Conservation (phyloP, 1,139 yeast species). For the Lodderomyces orthopsilosis region DNA sequence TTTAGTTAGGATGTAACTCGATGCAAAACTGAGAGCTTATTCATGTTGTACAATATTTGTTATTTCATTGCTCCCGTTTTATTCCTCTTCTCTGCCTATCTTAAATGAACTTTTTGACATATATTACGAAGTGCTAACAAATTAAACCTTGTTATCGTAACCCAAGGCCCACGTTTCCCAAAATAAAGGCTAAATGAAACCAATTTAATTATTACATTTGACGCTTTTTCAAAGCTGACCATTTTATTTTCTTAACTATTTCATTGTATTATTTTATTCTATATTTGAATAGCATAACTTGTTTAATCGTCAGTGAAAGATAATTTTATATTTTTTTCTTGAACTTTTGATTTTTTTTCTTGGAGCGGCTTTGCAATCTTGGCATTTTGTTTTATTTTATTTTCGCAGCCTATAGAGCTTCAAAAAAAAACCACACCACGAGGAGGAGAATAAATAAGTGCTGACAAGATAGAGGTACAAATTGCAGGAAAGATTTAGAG, state of each 20-base stretch:
- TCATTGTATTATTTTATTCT: background rate
- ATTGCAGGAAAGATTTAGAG: too few species aligned
- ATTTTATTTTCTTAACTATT: constrained; percentile 1
- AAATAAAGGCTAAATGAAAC: background rate
- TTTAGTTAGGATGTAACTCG: too few species aligned
- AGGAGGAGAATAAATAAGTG: constrained; percentile 1
- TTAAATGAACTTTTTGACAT: background rate
- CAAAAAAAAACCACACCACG: constrained; percentile 1
- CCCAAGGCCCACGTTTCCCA: background rate
- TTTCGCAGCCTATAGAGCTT: constrained; percentile 4
- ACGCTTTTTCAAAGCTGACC: background rate
- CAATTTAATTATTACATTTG: background rate
- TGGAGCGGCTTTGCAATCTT: constrained; percentile 3
- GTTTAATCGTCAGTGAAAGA: background rate
- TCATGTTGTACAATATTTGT: too few species aligned
- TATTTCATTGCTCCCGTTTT: too few species aligned
- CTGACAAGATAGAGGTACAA: too few species aligned
- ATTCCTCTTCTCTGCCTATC: background rate
- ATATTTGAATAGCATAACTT: background rate
- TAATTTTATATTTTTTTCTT: background rate
- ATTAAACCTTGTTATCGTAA: too few species aligned
- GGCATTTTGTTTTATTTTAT: constrained; percentile 3
- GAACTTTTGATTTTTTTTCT: constrained; percentile 2
- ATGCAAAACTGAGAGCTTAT: too few species aligned
- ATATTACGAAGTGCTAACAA: background rate